Evolutionary conservation across 2,329 filamentous ascomycete genomes (phyloP).

Genomic region (Aspergillus viridinutans): DNA sequence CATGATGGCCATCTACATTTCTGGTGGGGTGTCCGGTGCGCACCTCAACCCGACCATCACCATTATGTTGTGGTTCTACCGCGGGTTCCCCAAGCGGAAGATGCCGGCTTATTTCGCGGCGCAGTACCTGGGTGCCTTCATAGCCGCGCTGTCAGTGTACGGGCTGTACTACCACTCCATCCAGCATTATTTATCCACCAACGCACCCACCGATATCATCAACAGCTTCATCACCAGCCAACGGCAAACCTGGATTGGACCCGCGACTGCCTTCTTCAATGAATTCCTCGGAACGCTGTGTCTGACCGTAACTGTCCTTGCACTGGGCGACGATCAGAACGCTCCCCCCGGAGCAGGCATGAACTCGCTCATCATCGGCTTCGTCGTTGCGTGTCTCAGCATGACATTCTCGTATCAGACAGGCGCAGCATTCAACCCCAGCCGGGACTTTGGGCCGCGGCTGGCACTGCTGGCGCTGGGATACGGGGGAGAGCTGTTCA

Average conservation of each 20-base stretch:
- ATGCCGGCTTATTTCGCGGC: slow-evolving; percentile 49
- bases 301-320: slow-evolving; percentile 41
- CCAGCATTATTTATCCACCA: slow-evolving; percentile 30
- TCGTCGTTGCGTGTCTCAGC: slow-evolving; percentile 33
- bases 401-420: slow-evolving; percentile 46
- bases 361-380: slow-evolving; percentile 48
- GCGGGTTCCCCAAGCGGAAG: slow-evolving; percentile 51
- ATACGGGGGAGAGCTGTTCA: slow-evolving; percentile 42
- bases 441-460: slow-evolving; percentile 49
- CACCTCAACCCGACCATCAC: slow-evolving; percentile 46
- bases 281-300: slow-evolving; percentile 45
- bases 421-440: slow-evolving; percentile 47
- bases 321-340: slow-evolving; percentile 45
- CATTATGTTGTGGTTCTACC: slow-evolving; percentile 46
- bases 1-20: slow-evolving; percentile 50
- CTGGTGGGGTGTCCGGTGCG: slow-evolving; percentile 46
- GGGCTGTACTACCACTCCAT: slow-evolving; percentile 38
- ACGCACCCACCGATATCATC: slow-evolving; percentile 26
- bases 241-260: slow-evolving; percentile 36
- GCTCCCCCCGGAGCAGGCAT: slow-evolving; percentile 49
- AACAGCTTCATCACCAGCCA: slow-evolving; percentile 45
- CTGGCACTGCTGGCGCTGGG: slow-evolving; percentile 44
- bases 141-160: slow-evolving; percentile 47
- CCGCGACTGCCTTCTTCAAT: slow-evolving; percentile 43
- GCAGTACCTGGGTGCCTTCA: slow-evolving; percentile 51